These are phyloP conservation scores for Aureobasidium namibiae DNA, from an alignment of 2,329 filamentous ascomycete genomes.

Conservation along the genomic window DNA sequence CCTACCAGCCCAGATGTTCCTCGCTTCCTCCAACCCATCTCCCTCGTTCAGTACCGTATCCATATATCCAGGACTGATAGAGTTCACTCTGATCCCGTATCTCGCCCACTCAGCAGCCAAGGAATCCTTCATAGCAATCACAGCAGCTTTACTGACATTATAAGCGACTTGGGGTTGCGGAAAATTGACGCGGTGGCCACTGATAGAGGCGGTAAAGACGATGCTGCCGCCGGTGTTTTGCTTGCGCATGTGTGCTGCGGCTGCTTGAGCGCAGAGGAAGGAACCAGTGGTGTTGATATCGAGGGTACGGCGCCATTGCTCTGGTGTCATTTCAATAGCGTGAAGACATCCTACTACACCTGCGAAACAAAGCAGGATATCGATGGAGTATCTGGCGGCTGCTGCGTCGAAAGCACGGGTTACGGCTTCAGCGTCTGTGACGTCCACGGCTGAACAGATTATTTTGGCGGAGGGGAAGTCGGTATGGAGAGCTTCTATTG, in stretches of 20 bases:
- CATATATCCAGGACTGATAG: conserved; percentile 67
- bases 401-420: conserved; percentile 35
- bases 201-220: conserved; percentile 59
- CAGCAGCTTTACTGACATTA: conserved; percentile 62
- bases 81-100: conserved; percentile 64
- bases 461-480: conserved; percentile 51
- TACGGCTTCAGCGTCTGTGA: conserved; percentile 47
- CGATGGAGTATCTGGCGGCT: conserved; percentile 41
- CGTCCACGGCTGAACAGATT: conserved; percentile 46
- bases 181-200: conserved; percentile 60
- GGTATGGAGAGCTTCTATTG: conserved; percentile 39
- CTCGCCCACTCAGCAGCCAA: conserved; percentile 66
- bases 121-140: conserved; percentile 55
- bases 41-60: conserved; percentile 60
- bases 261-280: conserved; percentile 63
- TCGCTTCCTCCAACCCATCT: conserved; percentile 26
- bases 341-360: conserved; percentile 58
- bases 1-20: conserved; percentile 25
- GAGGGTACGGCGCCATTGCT: conserved; percentile 55
- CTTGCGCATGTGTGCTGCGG: conserved; percentile 47
- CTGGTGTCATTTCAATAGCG: conserved; percentile 50
- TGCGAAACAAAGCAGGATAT: conserved; percentile 56
- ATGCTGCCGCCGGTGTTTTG: conserved; percentile 51
- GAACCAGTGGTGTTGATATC: conserved; percentile 66
- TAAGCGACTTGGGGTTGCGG: conserved; percentile 54